Evolutionary conservation across 2,329 filamentous ascomycete genomes (phyloP), one percentile per base, ranked within the genome.

Genomic region (Metarhizium humberi): DNA sequence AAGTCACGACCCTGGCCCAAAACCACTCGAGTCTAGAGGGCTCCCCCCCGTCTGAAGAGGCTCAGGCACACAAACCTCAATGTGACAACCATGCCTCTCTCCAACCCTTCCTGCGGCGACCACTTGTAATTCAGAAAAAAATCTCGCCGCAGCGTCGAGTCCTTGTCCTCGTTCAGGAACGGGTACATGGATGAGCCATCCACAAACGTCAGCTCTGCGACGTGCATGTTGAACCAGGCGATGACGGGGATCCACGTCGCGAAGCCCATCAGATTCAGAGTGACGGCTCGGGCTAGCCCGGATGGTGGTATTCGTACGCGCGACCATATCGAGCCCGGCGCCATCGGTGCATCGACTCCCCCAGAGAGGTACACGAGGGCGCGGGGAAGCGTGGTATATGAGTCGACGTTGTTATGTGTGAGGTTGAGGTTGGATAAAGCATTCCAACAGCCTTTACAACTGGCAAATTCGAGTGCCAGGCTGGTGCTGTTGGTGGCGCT

Each of bases 181-280:
- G 89, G 89, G 55, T 86, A 86, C 89, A 94, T 94, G 20, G 86
- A 90, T 20, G 75, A 69, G 2, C 85, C 85, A 40, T 75, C 75
- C 57, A 88, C 79, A 56, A 73, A 71, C 3, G 78, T 78, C 48
- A 85, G 58, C 60, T 84, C 80, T 25, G 78, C 80, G 42, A 87
- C 77, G 62, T 84, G 75, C 38, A 78, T 72, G 62, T 85, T 81
- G 71, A 87, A 78, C 67, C 79, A 81, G 56, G 84, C 76, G 51
- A 81, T 71, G 14, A 81, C 77, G 1, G 85, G 85, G 29, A 86
- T 68, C 80, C 84, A 86, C 29, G 81, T 79, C 52, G 78, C 76
- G 57, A 83, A 73, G 51, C 75, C 74, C 59, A 83, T 68, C 51
- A 81, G 69, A 56, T 75, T 75, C 58, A 71, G 73, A 10, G 72